Base-by-base conservation (phyloP, 2,329 filamentous ascomycete genomes). In the Trichoderma koningii region DNA sequence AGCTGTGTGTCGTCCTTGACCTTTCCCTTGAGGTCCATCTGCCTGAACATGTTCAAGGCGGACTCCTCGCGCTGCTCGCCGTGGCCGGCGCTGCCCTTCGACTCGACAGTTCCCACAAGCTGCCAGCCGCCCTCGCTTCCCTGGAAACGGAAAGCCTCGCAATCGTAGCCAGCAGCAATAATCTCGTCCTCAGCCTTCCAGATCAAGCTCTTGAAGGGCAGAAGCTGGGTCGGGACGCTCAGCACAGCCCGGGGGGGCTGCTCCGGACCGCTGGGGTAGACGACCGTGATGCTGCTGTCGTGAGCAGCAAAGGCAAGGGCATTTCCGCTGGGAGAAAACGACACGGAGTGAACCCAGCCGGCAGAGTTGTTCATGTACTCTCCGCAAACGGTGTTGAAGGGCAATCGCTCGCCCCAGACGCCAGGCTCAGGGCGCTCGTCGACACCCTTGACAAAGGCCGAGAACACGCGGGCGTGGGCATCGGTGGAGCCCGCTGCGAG, bases 21-120 rank as follows among this genome's bases (percentile, higher is more conserved):
- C 79, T 96, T 96, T 68, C 95, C 95, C 84, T 95, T 97, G 69
- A 99, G 84, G 78, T 99, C 95, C 95, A 99, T 98, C 81, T 97
- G 93, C 73, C 88, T 87, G 81, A 99, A 99, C 92, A 98, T 97
- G 79, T 98, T 97, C 76, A 97, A 82, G 26, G 95, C 95, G 69
- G 91, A 95, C 77, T 98, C 95, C 78, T 98, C 95, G 38, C 90
- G 85, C 66, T 82, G 81, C 63, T 86, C 85, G 65, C 84, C 87
- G 63, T 82, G 76, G 48, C 85, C 89, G 30, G 84, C 81, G 5
- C 84, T 80, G 56, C 85, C 83, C 79, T 93, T 93, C 55, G 82
- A 81, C 79, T 97, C 93, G 67, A 98, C 81, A 4, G 91, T 89
- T 38, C 93, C 93, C 42, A 85, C 86, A 44, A 97, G 81, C 73